Percentiles rank a stretch among this genome's conserved stretches.
Evolutionary conservation across 164 flowering plant genomes (phyloP).

Genomic region (Annona squamosa): DNA sequence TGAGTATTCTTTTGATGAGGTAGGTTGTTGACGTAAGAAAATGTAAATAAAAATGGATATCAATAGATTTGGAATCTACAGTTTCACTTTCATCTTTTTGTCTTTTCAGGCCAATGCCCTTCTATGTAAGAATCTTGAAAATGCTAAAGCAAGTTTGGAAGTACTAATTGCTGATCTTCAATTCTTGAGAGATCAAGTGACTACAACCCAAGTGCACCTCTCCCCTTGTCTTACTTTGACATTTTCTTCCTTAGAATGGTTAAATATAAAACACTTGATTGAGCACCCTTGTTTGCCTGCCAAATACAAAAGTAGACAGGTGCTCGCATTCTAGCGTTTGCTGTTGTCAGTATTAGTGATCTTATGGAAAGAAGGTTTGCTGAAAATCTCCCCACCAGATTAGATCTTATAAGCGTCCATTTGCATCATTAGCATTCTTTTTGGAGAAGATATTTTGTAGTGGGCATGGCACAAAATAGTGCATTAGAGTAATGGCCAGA

Average conservation of each 20-base stretch:
- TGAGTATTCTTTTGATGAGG: slow-evolving; percentile 51
- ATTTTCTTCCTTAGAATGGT: not conserved
- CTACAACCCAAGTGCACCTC: slow-evolving; percentile 67
- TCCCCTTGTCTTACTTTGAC: not conserved
- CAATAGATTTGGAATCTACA: not conserved
- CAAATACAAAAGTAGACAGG: not conserved
- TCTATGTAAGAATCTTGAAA: slow-evolving; percentile 70
- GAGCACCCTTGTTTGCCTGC: not conserved
- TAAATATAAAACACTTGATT: not conserved
- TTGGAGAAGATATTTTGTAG: too few species aligned
- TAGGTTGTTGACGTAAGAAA: not conserved
- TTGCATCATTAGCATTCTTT: not conserved
- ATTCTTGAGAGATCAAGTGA: slow-evolving; percentile 86
- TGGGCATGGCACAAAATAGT: too few species aligned
- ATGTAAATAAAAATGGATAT: not conserved
- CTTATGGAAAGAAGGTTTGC: not conserved
- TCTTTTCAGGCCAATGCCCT: slow-evolving; percentile 55
- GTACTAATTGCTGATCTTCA: slow-evolving; percentile 72
- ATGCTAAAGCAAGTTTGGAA: slow-evolving; percentile 91
- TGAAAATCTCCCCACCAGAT: not conserved
- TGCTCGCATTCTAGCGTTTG: not conserved
- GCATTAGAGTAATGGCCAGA: too few species aligned
- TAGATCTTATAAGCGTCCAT: not conserved
- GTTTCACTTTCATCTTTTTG: not conserved
- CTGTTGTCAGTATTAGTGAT: not conserved